Percentiles rank a stretch among this genome's conserved stretches.
These are phyloP conservation scores for Colletotrichum godetiae DNA, from an alignment of 2,329 filamentous ascomycete genomes.

Conservation along the genomic window DNA sequence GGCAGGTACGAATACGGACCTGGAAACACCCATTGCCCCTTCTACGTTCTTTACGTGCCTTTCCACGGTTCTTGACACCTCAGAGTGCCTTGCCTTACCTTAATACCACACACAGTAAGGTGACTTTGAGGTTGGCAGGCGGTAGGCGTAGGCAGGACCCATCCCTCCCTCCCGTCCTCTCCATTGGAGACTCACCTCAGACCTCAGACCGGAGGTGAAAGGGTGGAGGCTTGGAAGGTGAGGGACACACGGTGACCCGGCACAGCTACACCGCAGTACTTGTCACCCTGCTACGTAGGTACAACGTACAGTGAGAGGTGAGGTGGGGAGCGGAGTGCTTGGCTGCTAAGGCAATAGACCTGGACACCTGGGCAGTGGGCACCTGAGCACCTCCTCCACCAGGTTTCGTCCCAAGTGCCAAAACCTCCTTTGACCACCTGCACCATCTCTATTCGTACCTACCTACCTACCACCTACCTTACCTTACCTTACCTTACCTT, in stretches of 20 bases:
- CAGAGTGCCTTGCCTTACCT: background rate
- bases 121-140: too few species aligned
- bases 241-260: background rate
- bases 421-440: conserved; percentile 35
- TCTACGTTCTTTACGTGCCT: background rate
- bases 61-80: too few species aligned
- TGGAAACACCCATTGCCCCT: background rate
- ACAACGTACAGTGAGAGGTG: background rate
- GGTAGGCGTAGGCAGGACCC: too few species aligned
- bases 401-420: conserved; percentile 35
- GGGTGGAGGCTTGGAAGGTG: background rate
- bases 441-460: background rate
- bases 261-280: background rate
- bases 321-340: background rate
- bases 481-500: background rate
- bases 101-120: too few species aligned
- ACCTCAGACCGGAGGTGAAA: background rate
- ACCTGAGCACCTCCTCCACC: conserved; percentile 28
- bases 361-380: background rate
- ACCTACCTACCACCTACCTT: too few species aligned
- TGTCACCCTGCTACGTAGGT: background rate
- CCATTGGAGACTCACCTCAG: too few species aligned
- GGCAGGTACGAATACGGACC: conserved; percentile 7
- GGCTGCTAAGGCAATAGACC: background rate
- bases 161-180: too few species aligned